Conservation (phyloP, 176 grass and related monocot species). For the Raddia guianensis region DNA sequence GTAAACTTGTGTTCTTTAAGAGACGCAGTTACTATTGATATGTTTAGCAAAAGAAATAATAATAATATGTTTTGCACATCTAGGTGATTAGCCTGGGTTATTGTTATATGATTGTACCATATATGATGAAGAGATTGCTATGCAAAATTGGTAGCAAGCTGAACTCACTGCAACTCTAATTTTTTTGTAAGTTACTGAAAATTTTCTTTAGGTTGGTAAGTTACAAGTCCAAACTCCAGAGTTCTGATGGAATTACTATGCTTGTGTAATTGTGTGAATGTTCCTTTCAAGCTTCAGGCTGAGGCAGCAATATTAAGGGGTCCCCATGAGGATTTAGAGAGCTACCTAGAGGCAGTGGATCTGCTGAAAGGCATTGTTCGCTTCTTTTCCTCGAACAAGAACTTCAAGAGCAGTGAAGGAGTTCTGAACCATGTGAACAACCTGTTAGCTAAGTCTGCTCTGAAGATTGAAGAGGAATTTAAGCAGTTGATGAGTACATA, state of each 20-base stretch:
- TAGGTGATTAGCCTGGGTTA: background rate
- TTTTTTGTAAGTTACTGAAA: background rate
- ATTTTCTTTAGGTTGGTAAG: background rate
- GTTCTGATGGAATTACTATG: slow-evolving; percentile 1
- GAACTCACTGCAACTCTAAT: background rate
- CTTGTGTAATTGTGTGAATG: background rate
- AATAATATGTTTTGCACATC: background rate
- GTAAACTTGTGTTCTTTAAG: background rate
- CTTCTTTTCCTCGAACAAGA: slow-evolving; percentile 83
- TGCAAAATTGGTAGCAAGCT: background rate
- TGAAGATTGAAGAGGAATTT: slow-evolving; percentile 92
- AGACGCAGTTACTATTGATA: background rate
- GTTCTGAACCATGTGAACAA: slow-evolving; percentile 69
- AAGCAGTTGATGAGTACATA: slow-evolving; percentile 67
- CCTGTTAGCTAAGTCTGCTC: slow-evolving; percentile 67
- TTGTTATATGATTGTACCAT: background rate
- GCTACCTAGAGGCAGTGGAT: slow-evolving; percentile 84
- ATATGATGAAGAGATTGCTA: slow-evolving; percentile 13
- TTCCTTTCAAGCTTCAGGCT: slow-evolving; percentile 49
- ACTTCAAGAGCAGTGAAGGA: slow-evolving; percentile 65
- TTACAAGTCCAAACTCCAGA: background rate
- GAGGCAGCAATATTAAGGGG: slow-evolving; percentile 79
- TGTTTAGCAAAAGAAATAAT: background rate
- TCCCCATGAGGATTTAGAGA: slow-evolving; percentile 88
- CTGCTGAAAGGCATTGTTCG: slow-evolving; percentile 62